Conservation (phyloP, 1,284 basidiomycete species). For the Boletus semigastroideus region DNA sequence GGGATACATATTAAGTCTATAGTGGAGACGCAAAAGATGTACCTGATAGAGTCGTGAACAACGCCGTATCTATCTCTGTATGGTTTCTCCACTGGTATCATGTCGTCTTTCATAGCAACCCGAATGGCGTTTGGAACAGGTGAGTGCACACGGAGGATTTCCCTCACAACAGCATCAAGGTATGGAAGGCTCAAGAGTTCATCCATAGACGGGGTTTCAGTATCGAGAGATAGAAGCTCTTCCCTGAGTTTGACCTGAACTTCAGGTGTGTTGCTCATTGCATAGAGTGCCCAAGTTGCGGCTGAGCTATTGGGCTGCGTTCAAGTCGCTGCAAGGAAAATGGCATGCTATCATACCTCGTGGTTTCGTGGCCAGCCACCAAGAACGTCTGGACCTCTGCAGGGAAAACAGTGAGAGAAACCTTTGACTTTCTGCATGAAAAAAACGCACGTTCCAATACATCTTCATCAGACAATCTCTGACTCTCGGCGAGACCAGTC, state of each 20-base stretch:
- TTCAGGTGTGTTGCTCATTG: constrained; percentile 53
- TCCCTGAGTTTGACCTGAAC: constrained; percentile 68
- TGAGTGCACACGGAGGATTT: constrained; percentile 63
- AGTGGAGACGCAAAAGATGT: too few relatives aligned
- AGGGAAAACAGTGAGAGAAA: not conserved
- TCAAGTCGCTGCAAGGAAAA: not conserved
- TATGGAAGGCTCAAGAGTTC: constrained; percentile 57
- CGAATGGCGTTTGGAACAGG: constrained; percentile 60
- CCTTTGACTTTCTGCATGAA: not conserved
- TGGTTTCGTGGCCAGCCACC: constrained; percentile 79
- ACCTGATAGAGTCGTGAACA: constrained; percentile 29
- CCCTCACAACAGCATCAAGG: constrained; percentile 66
- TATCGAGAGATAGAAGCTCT: constrained; percentile 54
- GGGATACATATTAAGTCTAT: not conserved
- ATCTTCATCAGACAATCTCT: constrained; percentile 70
- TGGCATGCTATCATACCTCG: constrained; percentile 41
- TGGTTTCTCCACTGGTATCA: constrained; percentile 55
- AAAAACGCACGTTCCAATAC: constrained; percentile 65
- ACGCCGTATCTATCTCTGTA: constrained; percentile 43
- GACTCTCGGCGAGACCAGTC: constrained; percentile 52
- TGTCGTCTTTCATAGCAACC: constrained; percentile 50
- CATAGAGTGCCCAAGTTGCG: constrained; percentile 63
- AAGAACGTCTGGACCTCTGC: constrained; percentile 41
- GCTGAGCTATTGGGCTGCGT: constrained; percentile 38
- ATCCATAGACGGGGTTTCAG: constrained; percentile 60